These are phyloP conservation scores for Erysimum cheiri DNA, from an alignment of 441 rosid genomes.

Conservation along the genomic window DNA sequence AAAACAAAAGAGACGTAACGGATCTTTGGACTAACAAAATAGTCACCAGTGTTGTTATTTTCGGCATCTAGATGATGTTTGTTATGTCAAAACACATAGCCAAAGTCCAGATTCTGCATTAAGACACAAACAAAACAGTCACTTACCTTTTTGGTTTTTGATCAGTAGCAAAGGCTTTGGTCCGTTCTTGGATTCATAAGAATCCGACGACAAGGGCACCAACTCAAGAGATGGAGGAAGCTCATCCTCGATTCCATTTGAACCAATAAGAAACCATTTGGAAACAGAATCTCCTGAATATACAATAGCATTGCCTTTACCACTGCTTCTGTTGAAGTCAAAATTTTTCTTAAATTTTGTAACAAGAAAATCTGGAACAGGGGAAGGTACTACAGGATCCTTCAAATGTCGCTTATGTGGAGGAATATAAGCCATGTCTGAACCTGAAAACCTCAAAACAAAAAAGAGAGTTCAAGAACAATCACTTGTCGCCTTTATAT, in stretches of 20 bases:
- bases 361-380: slow-evolving; percentile 47
- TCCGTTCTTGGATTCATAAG: slow-evolving; percentile 30
- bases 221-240: slow-evolving; percentile 49
- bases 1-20: neutral
- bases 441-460: neutral
- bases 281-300: slow-evolving; percentile 48
- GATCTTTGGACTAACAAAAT: neutral
- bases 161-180: slow-evolving; percentile 24
- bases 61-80: neutral
- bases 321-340: slow-evolving; percentile 16
- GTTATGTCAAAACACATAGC: neutral
- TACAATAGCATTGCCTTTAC: slow-evolving; percentile 32
- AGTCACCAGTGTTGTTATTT: neutral
- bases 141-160: slow-evolving; percentile 44
- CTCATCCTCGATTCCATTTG: slow-evolving; percentile 34
- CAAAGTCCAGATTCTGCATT: slow-evolving; percentile 19
- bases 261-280: slow-evolving; percentile 61
- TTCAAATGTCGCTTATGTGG: slow-evolving; percentile 63
- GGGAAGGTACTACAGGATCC: slow-evolving; percentile 44
- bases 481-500: neutral
- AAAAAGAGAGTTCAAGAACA: neutral
- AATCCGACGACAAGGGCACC: slow-evolving; percentile 37
- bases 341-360: slow-evolving; percentile 42
- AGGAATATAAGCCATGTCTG: slow-evolving; percentile 65
- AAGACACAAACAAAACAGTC: slow-evolving; percentile 23